phyloP scores from a whole-genome alignment of 73 alveolate species.

The Halteria grandinella region DNA sequence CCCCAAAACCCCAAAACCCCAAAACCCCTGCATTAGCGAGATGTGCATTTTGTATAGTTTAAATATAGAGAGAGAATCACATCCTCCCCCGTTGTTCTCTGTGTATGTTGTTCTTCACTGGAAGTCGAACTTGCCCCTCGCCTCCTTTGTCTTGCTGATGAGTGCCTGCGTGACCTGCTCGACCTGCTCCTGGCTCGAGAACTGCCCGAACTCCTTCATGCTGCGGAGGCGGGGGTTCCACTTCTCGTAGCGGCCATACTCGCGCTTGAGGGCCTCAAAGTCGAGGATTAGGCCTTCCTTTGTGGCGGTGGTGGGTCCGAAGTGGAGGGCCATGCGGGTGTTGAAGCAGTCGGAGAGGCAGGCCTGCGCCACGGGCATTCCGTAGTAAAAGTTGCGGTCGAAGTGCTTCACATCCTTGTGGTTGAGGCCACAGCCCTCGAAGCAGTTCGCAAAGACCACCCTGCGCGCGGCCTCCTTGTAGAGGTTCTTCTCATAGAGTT shows the following conservation, averaged over 20 bases:
- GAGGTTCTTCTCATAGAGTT: background rate
- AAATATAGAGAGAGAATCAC: too few relatives aligned
- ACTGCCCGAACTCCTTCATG: background rate
- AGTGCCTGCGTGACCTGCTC: background rate
- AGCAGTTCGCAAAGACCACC: constrained; percentile 41
- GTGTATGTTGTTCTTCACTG: background rate
- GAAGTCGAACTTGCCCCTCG: constrained; percentile 40
- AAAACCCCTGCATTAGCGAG: too few relatives aligned
- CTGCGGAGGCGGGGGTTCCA: constrained; percentile 23
- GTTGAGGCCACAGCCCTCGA: constrained; percentile 9
- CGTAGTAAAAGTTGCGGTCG: constrained; percentile 21
- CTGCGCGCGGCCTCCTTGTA: constrained; percentile 50
- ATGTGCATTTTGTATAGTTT: too few relatives aligned
- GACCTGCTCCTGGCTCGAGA: background rate
- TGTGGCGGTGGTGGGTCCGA: constrained; percentile 25
- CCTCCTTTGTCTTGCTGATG: background rate
- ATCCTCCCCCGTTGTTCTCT: too few relatives aligned
- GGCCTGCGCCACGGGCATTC: background rate
- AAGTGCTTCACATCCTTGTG: background rate
- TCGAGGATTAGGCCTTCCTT: constrained; percentile 4
- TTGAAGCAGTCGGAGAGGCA: constrained; percentile 39
- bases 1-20: too few relatives aligned
- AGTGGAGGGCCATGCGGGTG: constrained; percentile 27
- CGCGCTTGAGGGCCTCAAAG: constrained; percentile 3
- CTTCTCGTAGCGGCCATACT: constrained; percentile 32